Evolutionary conservation across 1,139 yeast species (phyloP).

Genomic region (Diutina catenulata): DNA sequence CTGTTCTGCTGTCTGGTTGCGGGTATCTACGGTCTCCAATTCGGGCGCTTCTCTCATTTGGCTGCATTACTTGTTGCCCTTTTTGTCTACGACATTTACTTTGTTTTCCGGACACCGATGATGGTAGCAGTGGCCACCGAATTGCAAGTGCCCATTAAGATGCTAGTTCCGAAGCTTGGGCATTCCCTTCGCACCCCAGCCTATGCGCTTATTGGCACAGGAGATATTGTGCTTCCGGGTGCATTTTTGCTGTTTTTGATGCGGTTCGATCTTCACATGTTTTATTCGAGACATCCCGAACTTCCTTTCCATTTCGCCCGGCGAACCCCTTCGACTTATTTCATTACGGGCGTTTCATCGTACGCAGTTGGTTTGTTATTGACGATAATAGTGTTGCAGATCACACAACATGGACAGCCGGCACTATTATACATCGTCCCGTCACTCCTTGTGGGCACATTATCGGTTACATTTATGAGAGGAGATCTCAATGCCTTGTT

Average conservation of each 20-base stretch:
- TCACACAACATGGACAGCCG: constrained; percentile 45
- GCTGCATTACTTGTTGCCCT: constrained; percentile 28
- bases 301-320: constrained; percentile 12
- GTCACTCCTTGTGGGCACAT: constrained; percentile 23
- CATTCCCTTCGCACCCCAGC: neutral
- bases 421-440: constrained; percentile 59
- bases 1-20: constrained; percentile 1
- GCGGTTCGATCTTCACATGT: constrained; percentile 34
- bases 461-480: constrained; percentile 17
- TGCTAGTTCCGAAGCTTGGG: constrained; percentile 30
- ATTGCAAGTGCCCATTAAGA: constrained; percentile 44
- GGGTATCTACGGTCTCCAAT: neutral
- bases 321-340: constrained; percentile 35
- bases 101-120: constrained; percentile 51
- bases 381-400: constrained; percentile 29
- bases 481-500: constrained; percentile 33
- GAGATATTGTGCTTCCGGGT: constrained; percentile 54
- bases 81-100: constrained; percentile 52
- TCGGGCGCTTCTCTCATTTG: neutral
- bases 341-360: constrained; percentile 26
- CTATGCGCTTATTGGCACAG: constrained; percentile 34
- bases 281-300: constrained; percentile 14
- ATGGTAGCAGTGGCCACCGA: constrained; percentile 54
- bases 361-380: constrained; percentile 33
- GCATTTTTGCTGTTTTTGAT: constrained; percentile 35